Evolutionary conservation across 116 monocot genomes (phyloP).

Genomic region (Dioscorea cayenensis): DNA sequence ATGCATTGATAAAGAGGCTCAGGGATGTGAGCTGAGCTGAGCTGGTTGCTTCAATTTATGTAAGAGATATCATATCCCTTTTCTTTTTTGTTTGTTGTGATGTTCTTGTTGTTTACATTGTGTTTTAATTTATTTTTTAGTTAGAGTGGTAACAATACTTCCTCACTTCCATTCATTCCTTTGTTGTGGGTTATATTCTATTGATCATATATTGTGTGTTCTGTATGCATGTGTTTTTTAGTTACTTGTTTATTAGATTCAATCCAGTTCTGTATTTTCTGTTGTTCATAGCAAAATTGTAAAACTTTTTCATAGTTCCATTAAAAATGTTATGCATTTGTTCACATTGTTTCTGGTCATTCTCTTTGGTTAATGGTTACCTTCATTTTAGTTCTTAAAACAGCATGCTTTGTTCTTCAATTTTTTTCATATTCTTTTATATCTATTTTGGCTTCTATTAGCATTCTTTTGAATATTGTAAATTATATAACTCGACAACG

Average conservation of each 20-base stretch:
- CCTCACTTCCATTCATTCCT: not conserved
- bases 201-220: not conserved
- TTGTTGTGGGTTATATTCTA: not conserved
- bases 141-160: not conserved
- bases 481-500: too few relatives aligned
- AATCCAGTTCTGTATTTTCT: not conserved
- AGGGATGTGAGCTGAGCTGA: constrained; percentile 82
- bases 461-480: too few relatives aligned
- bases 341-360: too few relatives aligned
- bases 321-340: not conserved
- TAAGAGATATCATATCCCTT: constrained; percentile 14
- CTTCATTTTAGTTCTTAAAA: too few relatives aligned
- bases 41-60: constrained; percentile 1
- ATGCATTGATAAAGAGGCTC: constrained; percentile 87
- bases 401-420: too few relatives aligned
- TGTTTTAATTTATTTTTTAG: not conserved
- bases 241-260: too few relatives aligned
- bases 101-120: not conserved
- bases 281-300: not conserved
- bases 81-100: not conserved
- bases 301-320: not conserved
- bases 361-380: too few relatives aligned
- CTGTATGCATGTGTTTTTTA: too few relatives aligned
- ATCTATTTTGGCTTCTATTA: too few relatives aligned
- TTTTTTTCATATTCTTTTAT: too few relatives aligned